Evolutionary conservation across 2,329 filamentous ascomycete genomes (phyloP).

Genomic region (Colletotrichum euphorbiae): DNA sequence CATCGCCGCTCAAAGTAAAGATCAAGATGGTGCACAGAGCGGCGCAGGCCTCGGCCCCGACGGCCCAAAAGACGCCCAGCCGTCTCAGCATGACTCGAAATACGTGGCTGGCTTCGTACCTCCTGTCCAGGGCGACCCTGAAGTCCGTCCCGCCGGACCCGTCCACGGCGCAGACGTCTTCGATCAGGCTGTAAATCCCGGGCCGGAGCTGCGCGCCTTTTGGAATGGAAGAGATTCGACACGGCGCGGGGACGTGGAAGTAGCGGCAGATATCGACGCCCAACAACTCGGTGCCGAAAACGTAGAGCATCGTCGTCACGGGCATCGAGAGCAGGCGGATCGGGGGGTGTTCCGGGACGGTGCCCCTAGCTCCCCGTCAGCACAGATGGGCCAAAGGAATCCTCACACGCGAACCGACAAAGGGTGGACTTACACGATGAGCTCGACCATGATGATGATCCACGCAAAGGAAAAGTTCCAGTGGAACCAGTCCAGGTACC

Average conservation of each 20-base stretch:
- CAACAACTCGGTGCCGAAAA: constrained; percentile 62
- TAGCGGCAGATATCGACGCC: constrained; percentile 60
- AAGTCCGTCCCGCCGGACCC: constrained; percentile 64
- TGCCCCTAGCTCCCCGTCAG: constrained; percentile 25
- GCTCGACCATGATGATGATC: constrained; percentile 67
- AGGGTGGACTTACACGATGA: constrained; percentile 55
- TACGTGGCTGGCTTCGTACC: constrained; percentile 64
- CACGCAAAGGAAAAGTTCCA: constrained; percentile 67
- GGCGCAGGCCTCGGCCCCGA: constrained; percentile 43
- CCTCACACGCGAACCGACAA: too few species aligned
- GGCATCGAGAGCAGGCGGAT: constrained; percentile 66
- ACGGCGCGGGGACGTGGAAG: constrained; percentile 57
- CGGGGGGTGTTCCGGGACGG: constrained; percentile 42
- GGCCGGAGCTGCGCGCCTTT: constrained; percentile 62
- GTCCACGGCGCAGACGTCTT: constrained; percentile 65
- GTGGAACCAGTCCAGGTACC: constrained; percentile 66
- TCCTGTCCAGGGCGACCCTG: constrained; percentile 60
- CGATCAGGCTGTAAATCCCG: constrained; percentile 65
- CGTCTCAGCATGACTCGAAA: constrained; percentile 65
- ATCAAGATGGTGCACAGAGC: constrained; percentile 43
- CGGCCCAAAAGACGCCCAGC: constrained; percentile 63
- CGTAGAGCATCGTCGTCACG: constrained; percentile 61
- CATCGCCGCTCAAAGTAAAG: constrained; percentile 42
- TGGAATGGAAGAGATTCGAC: constrained; percentile 64
- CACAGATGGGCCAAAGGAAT: too few species aligned